Evolutionary conservation across 176 grass and related monocot genomes (phyloP).

Genomic region (Bonia amplexicaulis): DNA sequence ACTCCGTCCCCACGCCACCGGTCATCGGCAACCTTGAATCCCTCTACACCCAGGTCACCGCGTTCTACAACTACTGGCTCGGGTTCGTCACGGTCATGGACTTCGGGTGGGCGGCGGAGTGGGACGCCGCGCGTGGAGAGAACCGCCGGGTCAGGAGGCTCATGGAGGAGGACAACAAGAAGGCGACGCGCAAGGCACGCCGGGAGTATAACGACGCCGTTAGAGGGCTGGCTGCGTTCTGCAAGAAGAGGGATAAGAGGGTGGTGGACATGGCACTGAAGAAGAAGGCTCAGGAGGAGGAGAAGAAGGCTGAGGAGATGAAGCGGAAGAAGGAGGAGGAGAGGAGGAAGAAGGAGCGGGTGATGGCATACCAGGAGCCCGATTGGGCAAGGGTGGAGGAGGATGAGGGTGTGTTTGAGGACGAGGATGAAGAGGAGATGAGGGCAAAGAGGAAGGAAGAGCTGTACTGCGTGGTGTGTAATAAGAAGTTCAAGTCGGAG

Average conservation of each 20-base stretch:
- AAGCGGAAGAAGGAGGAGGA: slow-evolving; percentile 69
- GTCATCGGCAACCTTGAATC: slow-evolving; percentile 88
- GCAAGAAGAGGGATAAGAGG: slow-evolving; percentile 95
- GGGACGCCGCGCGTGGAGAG: slow-evolving; percentile 48
- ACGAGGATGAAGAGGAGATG: slow-evolving; percentile 53
- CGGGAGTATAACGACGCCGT: slow-evolving; percentile 86
- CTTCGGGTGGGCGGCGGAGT: slow-evolving; percentile 87
- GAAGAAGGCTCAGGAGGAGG: slow-evolving; percentile 74
- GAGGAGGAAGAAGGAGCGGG: slow-evolving; percentile 74
- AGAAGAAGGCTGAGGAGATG: slow-evolving; percentile 52
- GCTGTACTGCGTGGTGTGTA: slow-evolving; percentile 83
- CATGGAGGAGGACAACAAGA: slow-evolving; percentile 98
- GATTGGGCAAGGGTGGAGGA: slow-evolving; percentile 76
- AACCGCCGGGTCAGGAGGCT: slow-evolving; percentile 64
- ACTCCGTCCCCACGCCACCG: slow-evolving; percentile 46
- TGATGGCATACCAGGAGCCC: slow-evolving; percentile 69
- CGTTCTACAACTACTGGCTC: slow-evolving; percentile 85
- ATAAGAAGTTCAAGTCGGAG: slow-evolving; percentile 96
- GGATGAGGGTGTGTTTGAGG: slow-evolving; percentile 41
- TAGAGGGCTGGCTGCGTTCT: slow-evolving; percentile 65
- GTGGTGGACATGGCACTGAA: slow-evolving; percentile 71
- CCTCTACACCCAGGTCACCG: slow-evolving; percentile 64
- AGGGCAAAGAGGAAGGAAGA: slow-evolving; percentile 67
- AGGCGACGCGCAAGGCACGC: slow-evolving; percentile 65
- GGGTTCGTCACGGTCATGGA: slow-evolving; percentile 77